phyloP scores from a whole-genome alignment of 495 filamentous ascomycete genomes.

The Talaromyces wortmannii region DNA sequence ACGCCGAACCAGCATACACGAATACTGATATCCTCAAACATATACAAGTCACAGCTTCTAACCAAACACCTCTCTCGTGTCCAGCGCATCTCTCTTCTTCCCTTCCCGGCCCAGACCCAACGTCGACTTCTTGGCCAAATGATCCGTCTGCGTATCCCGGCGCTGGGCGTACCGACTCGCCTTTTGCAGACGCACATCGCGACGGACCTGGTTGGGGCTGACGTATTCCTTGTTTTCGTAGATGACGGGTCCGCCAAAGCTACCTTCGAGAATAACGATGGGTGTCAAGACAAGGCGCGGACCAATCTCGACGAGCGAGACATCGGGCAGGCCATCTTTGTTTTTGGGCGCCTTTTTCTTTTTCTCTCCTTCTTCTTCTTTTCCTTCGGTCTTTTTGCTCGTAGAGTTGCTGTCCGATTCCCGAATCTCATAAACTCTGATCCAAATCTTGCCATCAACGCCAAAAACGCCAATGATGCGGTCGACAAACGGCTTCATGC shows the following conservation, averaged over 20 bases:
- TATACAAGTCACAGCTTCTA: background rate
- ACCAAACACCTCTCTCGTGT: slow-evolving; percentile 74
- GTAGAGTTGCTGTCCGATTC: slow-evolving; percentile 59
- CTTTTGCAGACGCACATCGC: slow-evolving; percentile 62
- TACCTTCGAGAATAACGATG: slow-evolving; percentile 90
- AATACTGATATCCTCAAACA: background rate
- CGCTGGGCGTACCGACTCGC: slow-evolving; percentile 68
- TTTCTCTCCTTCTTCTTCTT: slow-evolving; percentile 13
- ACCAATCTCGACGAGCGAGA: slow-evolving; percentile 88
- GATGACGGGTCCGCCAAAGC: slow-evolving; percentile 93
- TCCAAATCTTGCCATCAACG: slow-evolving; percentile 94
- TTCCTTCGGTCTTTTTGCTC: slow-evolving; percentile 21
- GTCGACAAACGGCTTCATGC: slow-evolving; percentile 92
- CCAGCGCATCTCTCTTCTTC: slow-evolving; percentile 38
- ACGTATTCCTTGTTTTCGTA: slow-evolving; percentile 99
- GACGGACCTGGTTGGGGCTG: slow-evolving; percentile 86
- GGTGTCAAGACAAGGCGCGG: slow-evolving; percentile 93
- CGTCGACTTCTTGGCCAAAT: slow-evolving; percentile 63
- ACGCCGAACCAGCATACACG: background rate
- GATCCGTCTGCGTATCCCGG: slow-evolving; percentile 65
- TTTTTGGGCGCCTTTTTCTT: slow-evolving; percentile 23
- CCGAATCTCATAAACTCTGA: slow-evolving; percentile 86
- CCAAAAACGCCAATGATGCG: slow-evolving; percentile 90
- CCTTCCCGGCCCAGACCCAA: slow-evolving; percentile 57
- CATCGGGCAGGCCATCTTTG: slow-evolving; percentile 50